Conservation (phyloP, 306 rosid species). For the Trifolium repens region DNA sequence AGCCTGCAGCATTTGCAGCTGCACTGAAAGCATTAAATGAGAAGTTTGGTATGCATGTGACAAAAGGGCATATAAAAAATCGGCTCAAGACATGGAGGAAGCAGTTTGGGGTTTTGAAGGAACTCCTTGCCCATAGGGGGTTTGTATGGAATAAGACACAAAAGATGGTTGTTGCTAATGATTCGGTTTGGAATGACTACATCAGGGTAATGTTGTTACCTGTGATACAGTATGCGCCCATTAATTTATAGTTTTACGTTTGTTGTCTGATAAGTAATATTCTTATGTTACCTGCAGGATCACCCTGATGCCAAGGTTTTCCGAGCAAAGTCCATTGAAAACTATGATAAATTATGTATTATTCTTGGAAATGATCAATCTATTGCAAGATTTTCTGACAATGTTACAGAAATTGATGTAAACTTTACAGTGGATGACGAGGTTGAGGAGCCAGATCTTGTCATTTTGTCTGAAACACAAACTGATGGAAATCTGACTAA, state of each 20-base stretch:
- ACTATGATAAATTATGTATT: constrained; percentile 55
- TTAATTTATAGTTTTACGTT: constrained; percentile 12
- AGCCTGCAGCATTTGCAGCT: constrained; percentile 58
- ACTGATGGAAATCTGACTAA: constrained; percentile 51
- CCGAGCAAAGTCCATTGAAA: constrained; percentile 50
- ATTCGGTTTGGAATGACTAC: constrained; percentile 63
- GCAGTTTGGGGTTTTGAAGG: constrained; percentile 59
- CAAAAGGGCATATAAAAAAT: constrained; percentile 57
- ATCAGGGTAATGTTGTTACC: constrained; percentile 47
- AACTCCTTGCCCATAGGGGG: constrained; percentile 60
- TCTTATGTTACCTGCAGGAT: constrained; percentile 48
- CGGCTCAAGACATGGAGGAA: constrained; percentile 69
- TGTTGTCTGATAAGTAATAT: constrained; percentile 35
- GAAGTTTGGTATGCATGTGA: constrained; percentile 48
- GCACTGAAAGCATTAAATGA: constrained; percentile 55
- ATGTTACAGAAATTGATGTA: constrained; percentile 47
- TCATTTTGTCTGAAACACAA: constrained; percentile 45
- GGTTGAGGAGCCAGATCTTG: constrained; percentile 42
- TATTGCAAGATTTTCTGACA: constrained; percentile 45
- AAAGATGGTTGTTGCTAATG: constrained; percentile 59
- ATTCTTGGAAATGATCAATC: constrained; percentile 56
- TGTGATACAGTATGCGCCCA: constrained; percentile 22
- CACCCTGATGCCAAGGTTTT: constrained; percentile 59
- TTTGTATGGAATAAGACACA: constrained; percentile 61
- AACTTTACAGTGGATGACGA: constrained; percentile 46